phyloP scores from a whole-genome alignment of 1,284 basidiomycete genomes.

The Termitomyces sp. region DNA sequence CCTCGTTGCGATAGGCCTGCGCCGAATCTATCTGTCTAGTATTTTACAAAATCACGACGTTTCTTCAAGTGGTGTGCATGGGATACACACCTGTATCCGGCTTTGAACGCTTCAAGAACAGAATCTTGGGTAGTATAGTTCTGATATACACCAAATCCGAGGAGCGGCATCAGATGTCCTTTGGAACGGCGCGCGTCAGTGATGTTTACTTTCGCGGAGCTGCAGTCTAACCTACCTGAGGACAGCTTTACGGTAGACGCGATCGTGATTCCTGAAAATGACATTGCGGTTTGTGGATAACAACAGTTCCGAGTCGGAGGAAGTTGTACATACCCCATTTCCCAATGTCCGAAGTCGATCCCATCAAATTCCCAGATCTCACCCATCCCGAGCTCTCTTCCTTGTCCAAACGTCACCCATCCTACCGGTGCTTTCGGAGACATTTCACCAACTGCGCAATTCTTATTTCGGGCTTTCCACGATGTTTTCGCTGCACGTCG shows the following conservation, averaged over 20 bases:
- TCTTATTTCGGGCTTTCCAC: too few relatives aligned
- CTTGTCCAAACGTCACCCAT: too few relatives aligned
- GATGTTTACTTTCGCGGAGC: not conserved
- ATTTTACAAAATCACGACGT: not conserved
- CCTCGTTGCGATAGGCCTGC: constrained; percentile 73
- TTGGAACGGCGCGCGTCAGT: constrained; percentile 2
- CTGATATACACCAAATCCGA: constrained; percentile 81
- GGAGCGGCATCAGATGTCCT: constrained; percentile 64
- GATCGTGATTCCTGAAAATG: constrained; percentile 15
- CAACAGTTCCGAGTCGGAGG: too few relatives aligned
- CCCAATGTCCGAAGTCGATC: too few relatives aligned
- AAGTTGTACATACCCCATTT: too few relatives aligned
- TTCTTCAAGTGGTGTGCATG: not conserved
- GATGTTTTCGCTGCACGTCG: too few relatives aligned
- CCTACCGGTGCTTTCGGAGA: not conserved
- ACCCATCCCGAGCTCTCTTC: too few relatives aligned
- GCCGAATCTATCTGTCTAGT: constrained; percentile 67
- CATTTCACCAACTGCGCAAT: not conserved
- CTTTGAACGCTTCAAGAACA: constrained; percentile 63
- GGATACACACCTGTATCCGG: constrained; percentile 64
- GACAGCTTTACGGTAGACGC: constrained; percentile 26
- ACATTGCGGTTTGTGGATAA: constrained; percentile 7
- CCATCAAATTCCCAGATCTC: too few relatives aligned
- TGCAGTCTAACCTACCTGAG: constrained; percentile 27
- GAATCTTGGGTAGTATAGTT: constrained; percentile 57